These are phyloP conservation scores for Beta macrorhiza DNA, from an alignment of 179 eudicot genomes.

Conservation along the genomic window DNA sequence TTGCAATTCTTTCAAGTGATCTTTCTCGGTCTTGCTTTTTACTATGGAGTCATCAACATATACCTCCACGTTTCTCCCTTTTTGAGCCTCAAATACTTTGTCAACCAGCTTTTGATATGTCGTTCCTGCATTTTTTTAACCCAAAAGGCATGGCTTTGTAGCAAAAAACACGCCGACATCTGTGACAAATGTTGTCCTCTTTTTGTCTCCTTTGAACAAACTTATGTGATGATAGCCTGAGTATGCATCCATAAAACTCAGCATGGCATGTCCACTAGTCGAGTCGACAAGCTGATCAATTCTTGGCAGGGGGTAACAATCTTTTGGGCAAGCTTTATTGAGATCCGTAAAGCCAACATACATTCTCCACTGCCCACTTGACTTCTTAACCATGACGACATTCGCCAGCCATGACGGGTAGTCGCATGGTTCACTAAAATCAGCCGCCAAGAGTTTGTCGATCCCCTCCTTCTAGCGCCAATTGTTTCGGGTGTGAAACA, in stretches of 20 bases:
- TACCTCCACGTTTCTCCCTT: neutral
- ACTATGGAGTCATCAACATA: neutral
- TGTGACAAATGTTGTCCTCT: neutral
- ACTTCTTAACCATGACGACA: no score
- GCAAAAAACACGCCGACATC: neutral
- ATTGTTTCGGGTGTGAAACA: no score
- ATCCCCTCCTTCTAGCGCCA: no score
- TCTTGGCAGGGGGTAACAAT: neutral
- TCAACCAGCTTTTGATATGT: neutral
- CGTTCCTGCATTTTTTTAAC: neutral
- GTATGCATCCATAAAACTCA: neutral
- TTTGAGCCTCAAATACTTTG: neutral
- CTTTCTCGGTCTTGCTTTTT: neutral
- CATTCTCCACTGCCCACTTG: no score
- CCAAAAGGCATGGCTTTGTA: neutral
- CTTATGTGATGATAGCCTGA: no score
- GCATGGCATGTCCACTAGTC: neutral
- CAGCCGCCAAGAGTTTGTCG: no score
- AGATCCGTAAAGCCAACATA: no score
- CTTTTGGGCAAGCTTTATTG: neutral
- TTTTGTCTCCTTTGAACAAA: neutral
- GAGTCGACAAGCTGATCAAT: neutral
- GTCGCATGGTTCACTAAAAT: no score
- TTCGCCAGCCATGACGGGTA: no score
- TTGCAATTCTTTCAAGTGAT: neutral